phyloP scores from a whole-genome alignment of 257 asterid species.

The Solanum habrochaites region DNA sequence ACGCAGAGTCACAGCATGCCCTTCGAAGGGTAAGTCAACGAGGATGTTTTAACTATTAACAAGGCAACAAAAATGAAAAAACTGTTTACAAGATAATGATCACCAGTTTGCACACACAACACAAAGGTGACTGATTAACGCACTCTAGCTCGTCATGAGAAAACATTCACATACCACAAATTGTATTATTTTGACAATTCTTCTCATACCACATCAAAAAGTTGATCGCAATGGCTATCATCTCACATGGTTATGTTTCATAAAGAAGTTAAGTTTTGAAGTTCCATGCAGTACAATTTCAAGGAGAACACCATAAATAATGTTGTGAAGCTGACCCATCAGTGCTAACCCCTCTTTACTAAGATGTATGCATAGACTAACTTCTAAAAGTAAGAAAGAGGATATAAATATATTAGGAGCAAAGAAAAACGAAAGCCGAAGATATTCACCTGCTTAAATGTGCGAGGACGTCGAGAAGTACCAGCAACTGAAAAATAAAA shows the following conservation, averaged over 20 bases:
- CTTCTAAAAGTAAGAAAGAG: background rate
- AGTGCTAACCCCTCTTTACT: background rate
- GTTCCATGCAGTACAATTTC: background rate
- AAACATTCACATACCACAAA: background rate
- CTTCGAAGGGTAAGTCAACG: background rate
- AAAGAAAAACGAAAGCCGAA: background rate
- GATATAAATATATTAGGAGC: background rate
- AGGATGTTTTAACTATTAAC: background rate
- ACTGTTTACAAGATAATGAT: background rate
- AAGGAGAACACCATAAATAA: background rate
- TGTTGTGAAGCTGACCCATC: background rate
- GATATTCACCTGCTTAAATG: constrained; percentile 54
- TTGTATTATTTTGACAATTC: background rate
- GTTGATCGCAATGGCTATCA: background rate
- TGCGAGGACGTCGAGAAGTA: constrained; percentile 78
- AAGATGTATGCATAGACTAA: background rate
- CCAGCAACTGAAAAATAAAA: constrained; percentile 57
- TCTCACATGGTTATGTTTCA: background rate
- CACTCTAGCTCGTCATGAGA: background rate
- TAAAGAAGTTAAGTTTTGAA: background rate
- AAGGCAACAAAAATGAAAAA: background rate
- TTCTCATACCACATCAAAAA: background rate
- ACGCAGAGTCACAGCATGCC: background rate
- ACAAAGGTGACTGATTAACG: background rate
- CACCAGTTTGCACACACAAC: background rate